Percentiles rank a stretch among this genome's conserved stretches.
phyloP scores from a whole-genome alignment of 257 asterid genomes.

The Anisodus acutangulus region DNA sequence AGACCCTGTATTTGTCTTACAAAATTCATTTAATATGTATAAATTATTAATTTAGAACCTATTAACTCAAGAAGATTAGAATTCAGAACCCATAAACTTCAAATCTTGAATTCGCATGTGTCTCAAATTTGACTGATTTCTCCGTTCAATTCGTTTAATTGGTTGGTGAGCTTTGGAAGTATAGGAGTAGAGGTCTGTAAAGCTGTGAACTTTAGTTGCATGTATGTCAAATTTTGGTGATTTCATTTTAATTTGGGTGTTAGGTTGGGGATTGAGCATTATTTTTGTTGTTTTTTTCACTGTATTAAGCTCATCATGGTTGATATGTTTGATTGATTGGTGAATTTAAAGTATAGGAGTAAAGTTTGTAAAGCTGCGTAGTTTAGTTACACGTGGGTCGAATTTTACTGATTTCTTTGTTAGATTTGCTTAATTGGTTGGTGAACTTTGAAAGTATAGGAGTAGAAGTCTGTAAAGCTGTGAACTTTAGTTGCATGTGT shows the following conservation, averaged over 20 bases:
- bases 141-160: background rate
- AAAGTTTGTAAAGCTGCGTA: background rate
- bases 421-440: background rate
- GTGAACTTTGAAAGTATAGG: background rate
- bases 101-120: background rate
- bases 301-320: background rate
- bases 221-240: background rate
- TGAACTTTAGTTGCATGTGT: background rate
- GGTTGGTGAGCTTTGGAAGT: background rate
- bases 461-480: slow-evolving; percentile 9
- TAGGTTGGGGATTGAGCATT: background rate
- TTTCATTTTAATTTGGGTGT: too few relatives aligned
- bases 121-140: background rate
- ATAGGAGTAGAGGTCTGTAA: background rate
- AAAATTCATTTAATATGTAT: too few relatives aligned
- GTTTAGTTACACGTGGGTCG: background rate
- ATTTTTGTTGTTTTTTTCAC: background rate
- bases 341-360: background rate
- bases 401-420: background rate
- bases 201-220: background rate
- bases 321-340: slow-evolving; percentile 7
- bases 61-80: too few relatives aligned
- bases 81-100: background rate
- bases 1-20: too few relatives aligned
- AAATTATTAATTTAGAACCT: too few relatives aligned